Conservation (phyloP, 495 filamentous ascomycete species). For the Tirmania nivea region DNA sequence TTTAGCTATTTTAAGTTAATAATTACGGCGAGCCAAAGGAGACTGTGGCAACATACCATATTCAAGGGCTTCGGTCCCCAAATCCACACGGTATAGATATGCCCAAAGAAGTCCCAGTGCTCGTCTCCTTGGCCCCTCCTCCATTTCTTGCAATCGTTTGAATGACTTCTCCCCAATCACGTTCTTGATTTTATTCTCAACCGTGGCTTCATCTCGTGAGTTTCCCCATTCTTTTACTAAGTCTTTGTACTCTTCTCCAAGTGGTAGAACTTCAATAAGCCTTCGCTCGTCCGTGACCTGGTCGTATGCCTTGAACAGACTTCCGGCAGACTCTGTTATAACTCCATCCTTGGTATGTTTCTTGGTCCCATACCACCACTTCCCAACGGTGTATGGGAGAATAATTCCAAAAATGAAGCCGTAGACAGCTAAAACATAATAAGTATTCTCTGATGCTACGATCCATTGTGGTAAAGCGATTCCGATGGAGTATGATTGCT, state of each 20-base stretch:
- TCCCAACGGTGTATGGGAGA: conserved; percentile 79
- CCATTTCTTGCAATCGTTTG: conserved; percentile 42
- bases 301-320: conserved; percentile 77
- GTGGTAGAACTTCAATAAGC: conserved; percentile 57
- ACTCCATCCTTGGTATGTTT: conserved; percentile 77
- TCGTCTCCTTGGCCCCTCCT: conserved; percentile 55
- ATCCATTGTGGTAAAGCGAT: conserved; percentile 90
- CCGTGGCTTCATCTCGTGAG: conserved; percentile 26
- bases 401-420: conserved; percentile 67
- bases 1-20: conserved; percentile 29
- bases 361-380: conserved; percentile 97
- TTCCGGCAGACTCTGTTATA: conserved; percentile 73
- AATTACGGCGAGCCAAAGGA: neutral
- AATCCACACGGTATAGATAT: conserved; percentile 67
- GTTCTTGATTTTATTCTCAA: conserved; percentile 52
- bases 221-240: neutral
- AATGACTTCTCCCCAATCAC: conserved; percentile 46
- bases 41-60: conserved; percentile 6
- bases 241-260: conserved; percentile 35
- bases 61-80: conserved; percentile 22
- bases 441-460: conserved; percentile 76
- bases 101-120: conserved; percentile 83
- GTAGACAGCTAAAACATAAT: conserved; percentile 84
- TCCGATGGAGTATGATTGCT: conserved; percentile 93
- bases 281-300: conserved; percentile 61